Evolutionary conservation across 75 land plant species (phyloP), one percentile per base, ranked within the genome.

Genomic region (Pinus tabuliformis): DNA sequence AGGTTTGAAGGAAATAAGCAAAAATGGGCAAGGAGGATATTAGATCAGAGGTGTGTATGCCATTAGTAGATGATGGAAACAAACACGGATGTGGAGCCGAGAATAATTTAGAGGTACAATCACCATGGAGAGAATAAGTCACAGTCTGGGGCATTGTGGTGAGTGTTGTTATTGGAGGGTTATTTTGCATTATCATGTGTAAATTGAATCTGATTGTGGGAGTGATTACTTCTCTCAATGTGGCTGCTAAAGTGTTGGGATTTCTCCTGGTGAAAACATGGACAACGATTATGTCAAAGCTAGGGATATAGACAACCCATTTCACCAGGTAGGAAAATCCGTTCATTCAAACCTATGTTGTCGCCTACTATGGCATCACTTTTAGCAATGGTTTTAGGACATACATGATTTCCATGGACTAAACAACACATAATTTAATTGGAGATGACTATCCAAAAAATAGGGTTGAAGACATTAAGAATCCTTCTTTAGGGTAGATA

Each of bases 401-500:
- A 4, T 88, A 85, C 42, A 56, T 88, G 33, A 33, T 33, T 33
- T 33, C 0, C 1, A 1, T 33, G 79, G 84, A 82, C 72, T 57
- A 77, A 39, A 82, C 59, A 56, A 85, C 90, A 15, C 86, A 86
- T 73, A 77, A 89, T 56, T 75, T 86, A 20, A 81, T 86, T 58
- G 89, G 86, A 24, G 14, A 21, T 11, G 73, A 33, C 30, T 78
- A 86, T 57, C 81, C 86, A 26, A 89, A 86, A 1, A 86, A 89
- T 76, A 86, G 81, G 24, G 76, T 81, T 6, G 72, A 83, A 70
- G 89, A 87, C 63, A 77, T 89, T 16, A 86, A 86, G 28, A 81
- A 86, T 66, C 90, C 90, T 28, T 77, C 81, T 22, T 77, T 89
- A 56, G 83, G 89, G 3, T 89, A 89, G 90, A 89, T 89, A 83